Evolutionary conservation across 2,329 filamentous ascomycete genomes (phyloP).

Genomic region (Sporothrix pallida): DNA sequence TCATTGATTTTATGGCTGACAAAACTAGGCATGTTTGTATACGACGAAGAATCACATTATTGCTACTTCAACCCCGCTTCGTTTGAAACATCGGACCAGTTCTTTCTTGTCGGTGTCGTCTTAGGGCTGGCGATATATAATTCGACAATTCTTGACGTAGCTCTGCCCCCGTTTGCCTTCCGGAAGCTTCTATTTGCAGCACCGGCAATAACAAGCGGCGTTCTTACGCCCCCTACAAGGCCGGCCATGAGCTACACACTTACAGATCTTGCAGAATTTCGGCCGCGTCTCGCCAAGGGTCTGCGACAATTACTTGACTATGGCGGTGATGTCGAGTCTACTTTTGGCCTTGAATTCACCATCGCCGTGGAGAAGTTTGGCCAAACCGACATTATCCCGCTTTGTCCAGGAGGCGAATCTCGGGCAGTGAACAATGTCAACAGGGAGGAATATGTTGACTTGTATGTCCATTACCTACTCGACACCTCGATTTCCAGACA

Average conservation of each 20-base stretch:
- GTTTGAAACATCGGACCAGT: slow-evolving; percentile 90
- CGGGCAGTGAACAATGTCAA: slow-evolving; percentile 83
- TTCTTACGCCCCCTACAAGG: slow-evolving; percentile 59
- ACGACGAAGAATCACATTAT: slow-evolving; percentile 86
- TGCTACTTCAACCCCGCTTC: slow-evolving; percentile 94
- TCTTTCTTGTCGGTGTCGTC: slow-evolving; percentile 85
- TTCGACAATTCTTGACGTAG: slow-evolving; percentile 87
- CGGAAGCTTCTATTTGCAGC: slow-evolving; percentile 82
- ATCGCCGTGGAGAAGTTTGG: slow-evolving; percentile 80
- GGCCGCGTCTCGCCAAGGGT: slow-evolving; percentile 75
- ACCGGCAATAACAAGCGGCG: slow-evolving; percentile 63
- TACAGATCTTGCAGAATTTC: slow-evolving; percentile 82
- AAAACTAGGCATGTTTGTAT: slow-evolving; percentile 78
- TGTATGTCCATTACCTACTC: slow-evolving; percentile 80
- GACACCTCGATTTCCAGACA: slow-evolving; percentile 79
- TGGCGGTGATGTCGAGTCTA: slow-evolving; percentile 80
- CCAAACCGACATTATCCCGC: slow-evolving; percentile 66
- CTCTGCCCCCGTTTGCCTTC: slow-evolving; percentile 86
- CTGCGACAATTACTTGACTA: slow-evolving; percentile 79
- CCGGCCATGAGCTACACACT: slow-evolving; percentile 74
- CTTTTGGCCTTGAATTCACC: slow-evolving; percentile 82
- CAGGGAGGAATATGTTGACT: slow-evolving; percentile 81
- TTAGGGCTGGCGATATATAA: slow-evolving; percentile 93
- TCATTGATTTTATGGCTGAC: slow-evolving; percentile 17
- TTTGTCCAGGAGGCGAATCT: slow-evolving; percentile 75